A percentile compares a stretch with the other conserved stretches of the same genome.
These are phyloP conservation scores for Berkeleyomyces rouxiae DNA, from an alignment of 2,329 filamentous ascomycete species.

Conservation along the genomic window DNA sequence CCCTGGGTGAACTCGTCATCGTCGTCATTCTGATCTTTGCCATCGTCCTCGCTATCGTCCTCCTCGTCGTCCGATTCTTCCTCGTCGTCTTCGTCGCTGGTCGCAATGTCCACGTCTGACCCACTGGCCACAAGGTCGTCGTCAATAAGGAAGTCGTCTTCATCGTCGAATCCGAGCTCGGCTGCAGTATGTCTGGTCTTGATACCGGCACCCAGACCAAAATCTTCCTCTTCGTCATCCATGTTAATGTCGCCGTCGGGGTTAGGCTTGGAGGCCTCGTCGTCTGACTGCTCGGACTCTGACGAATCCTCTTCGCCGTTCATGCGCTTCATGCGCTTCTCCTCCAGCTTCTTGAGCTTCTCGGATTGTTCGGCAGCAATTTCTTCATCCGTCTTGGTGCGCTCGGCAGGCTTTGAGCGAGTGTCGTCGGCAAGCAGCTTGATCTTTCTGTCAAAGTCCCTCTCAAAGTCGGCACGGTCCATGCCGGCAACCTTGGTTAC, in stretches of 20 bases:
- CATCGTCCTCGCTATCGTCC: slow-evolving; percentile 22
- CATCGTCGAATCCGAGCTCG: slow-evolving; percentile 67
- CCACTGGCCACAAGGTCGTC: slow-evolving; percentile 74
- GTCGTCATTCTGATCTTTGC: slow-evolving; percentile 26
- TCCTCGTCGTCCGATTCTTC: slow-evolving; percentile 30
- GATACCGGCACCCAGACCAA: slow-evolving; percentile 43
- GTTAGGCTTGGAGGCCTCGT: slow-evolving; percentile 6
- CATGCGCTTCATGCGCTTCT: slow-evolving; percentile 73
- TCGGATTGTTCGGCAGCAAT: slow-evolving; percentile 60
- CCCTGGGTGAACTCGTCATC: slow-evolving; percentile 61
- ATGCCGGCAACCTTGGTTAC: slow-evolving; percentile 30
- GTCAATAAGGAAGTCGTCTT: slow-evolving; percentile 86
- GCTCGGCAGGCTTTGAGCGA: slow-evolving; percentile 67
- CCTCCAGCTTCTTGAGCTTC: slow-evolving; percentile 64
- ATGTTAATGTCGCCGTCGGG: background rate
- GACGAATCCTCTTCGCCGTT: slow-evolving; percentile 57
- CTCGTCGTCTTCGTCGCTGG: slow-evolving; percentile 36
- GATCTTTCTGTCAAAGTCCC: slow-evolving; percentile 73
- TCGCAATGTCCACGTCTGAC: slow-evolving; percentile 46
- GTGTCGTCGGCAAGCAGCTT: slow-evolving; percentile 72
- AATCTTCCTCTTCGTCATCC: slow-evolving; percentile 29
- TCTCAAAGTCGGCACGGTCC: slow-evolving; percentile 55
- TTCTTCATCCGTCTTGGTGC: slow-evolving; percentile 85
- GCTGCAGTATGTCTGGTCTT: slow-evolving; percentile 38
- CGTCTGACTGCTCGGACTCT: slow-evolving; percentile 31